Evolutionary conservation across 2,329 filamentous ascomycete species (phyloP).

Genomic region (Clathrospora elynae): DNA sequence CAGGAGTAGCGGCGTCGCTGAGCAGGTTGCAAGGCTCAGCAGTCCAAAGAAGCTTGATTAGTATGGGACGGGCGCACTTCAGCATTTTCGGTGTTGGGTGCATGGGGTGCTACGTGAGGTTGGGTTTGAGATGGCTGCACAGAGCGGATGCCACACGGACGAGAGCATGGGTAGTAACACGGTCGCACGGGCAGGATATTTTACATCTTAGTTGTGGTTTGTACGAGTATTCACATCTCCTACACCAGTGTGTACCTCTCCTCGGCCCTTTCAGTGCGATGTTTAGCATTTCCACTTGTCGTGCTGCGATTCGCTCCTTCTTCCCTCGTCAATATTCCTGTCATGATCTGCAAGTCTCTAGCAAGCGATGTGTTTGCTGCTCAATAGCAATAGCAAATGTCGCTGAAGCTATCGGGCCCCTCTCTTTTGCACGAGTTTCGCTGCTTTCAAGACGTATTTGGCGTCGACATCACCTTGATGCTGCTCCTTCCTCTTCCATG

Average conservation of each 20-base stretch:
- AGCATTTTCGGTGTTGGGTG: conserved; percentile 7
- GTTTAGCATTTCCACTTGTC: too few species aligned
- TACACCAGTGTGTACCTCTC: not conserved
- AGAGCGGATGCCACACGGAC: conserved; percentile 13
- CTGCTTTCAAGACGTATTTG: not conserved
- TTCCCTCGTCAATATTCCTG: too few species aligned
- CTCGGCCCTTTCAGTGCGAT: not conserved
- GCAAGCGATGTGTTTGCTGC: too few species aligned
- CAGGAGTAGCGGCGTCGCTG: conserved; percentile 35
- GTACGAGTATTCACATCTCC: conserved; percentile 1
- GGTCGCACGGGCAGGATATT: conserved; percentile 17
- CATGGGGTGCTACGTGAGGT: conserved; percentile 15
- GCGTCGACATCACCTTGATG: conserved; percentile 16
- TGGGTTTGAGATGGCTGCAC: conserved; percentile 13
- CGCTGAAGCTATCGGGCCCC: not conserved
- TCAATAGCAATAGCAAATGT: not conserved
- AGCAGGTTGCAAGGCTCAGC: conserved; percentile 43
- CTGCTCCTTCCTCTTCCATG: conserved; percentile 13
- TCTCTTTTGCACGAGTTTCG: conserved; percentile 1
- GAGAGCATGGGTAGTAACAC: conserved; percentile 10
- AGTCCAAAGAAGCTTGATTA: conserved; percentile 26
- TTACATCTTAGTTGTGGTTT: conserved; percentile 21
- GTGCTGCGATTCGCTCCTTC: too few species aligned
- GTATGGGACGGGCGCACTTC: not conserved
- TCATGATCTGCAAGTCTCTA: too few species aligned